phyloP scores from a whole-genome alignment of 345 rosid species.

The Citrus maxima region DNA sequence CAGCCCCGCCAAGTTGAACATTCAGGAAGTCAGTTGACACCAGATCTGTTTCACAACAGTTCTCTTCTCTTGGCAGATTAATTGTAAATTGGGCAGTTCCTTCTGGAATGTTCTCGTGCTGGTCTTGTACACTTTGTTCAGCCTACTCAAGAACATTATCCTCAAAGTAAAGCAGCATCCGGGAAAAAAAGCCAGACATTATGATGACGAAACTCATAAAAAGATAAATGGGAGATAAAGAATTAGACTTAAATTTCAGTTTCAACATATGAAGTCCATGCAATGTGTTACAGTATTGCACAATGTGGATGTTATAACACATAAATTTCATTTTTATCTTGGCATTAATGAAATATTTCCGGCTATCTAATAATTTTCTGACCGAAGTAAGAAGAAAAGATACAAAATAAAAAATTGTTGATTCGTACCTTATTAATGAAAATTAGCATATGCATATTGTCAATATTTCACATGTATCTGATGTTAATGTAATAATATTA shows the following conservation, averaged over 20 bases:
- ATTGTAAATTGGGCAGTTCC: constrained; percentile 20
- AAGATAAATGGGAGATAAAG: neutral
- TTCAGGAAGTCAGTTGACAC: constrained; percentile 24
- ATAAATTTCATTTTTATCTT: neutral
- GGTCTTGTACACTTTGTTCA: constrained; percentile 37
- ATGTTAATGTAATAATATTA: neutral
- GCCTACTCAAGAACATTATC: constrained; percentile 35
- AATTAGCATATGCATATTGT: neutral
- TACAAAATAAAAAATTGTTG: neutral
- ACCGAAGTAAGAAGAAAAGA: neutral
- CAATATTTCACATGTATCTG: neutral
- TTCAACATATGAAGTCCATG: neutral
- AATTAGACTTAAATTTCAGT: neutral
- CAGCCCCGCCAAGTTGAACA: constrained; percentile 31
- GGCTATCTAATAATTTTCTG: neutral
- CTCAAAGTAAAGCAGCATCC: neutral
- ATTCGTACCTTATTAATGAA: neutral
- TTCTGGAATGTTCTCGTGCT: constrained; percentile 32
- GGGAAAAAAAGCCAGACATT: neutral
- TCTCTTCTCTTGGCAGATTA: constrained; percentile 28
- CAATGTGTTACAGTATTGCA: neutral
- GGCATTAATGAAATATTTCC: neutral
- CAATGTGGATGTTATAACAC: neutral
- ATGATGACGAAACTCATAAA: neutral
- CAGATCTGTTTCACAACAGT: constrained; percentile 24